These are phyloP conservation scores for Penicillium canariense DNA, from an alignment of 495 filamentous ascomycete species.

Conservation along the genomic window DNA sequence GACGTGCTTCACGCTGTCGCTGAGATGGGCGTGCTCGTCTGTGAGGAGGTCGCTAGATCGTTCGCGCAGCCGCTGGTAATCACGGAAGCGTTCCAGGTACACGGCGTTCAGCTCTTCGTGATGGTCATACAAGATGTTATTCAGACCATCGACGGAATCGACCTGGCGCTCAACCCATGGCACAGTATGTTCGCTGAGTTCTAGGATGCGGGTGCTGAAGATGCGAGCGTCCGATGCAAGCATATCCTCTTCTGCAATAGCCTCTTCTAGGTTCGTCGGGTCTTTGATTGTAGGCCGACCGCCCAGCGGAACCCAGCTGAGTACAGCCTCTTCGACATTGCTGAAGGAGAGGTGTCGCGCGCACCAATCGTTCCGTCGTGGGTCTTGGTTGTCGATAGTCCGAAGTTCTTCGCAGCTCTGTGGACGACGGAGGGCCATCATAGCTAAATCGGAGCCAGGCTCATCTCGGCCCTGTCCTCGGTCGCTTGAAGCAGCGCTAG, in stretches of 20 bases:
- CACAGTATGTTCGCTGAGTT: constrained; percentile 43
- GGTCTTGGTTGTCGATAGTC: constrained; percentile 17
- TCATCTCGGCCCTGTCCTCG: constrained; percentile 23
- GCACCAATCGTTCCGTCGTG: constrained; percentile 46
- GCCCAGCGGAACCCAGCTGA: constrained; percentile 61
- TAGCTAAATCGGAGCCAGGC: constrained; percentile 21
- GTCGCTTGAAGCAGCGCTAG: constrained; percentile 37
- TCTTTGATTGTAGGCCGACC: constrained; percentile 34
- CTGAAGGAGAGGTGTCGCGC: constrained; percentile 85
- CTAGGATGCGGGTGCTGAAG: constrained; percentile 54
- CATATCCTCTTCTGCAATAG: constrained; percentile 46
- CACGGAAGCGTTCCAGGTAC: constrained; percentile 64
- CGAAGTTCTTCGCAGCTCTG: constrained; percentile 43
- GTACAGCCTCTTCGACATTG: constrained; percentile 79
- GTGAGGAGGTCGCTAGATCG: constrained; percentile 63
- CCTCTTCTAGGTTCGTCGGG: constrained; percentile 36
- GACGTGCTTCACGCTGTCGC: constrained; percentile 75
- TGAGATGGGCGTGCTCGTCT: constrained; percentile 63
- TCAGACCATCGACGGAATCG: constrained; percentile 58
- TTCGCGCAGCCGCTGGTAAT: constrained; percentile 62
- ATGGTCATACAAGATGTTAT: constrained; percentile 57
- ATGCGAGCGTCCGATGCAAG: constrained; percentile 59
- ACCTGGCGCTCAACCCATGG: constrained; percentile 70
- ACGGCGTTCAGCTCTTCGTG: constrained; percentile 64
- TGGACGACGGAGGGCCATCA: constrained; percentile 42